Percentiles rank a stretch among this genome's conserved stretches.
Conservation (phyloP, 1,284 basidiomycete species). For the Puccinia triticina region DNA sequence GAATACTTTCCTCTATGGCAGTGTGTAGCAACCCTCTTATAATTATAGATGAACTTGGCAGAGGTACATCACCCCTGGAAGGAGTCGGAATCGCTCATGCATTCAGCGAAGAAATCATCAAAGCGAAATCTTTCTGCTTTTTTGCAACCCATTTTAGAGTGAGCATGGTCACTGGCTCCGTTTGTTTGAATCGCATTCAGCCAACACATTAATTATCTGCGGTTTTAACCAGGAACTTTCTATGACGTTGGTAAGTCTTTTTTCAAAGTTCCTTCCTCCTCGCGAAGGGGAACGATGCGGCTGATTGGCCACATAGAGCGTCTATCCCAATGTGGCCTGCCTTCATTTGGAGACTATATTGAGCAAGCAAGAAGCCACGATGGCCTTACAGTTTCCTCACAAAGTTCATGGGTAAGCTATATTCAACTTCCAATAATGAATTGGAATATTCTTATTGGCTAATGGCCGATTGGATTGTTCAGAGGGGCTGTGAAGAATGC, state of each 20-base stretch:
- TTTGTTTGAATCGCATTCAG: neutral
- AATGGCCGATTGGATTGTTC: neutral
- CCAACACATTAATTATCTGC: neutral
- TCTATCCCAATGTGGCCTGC: conserved; percentile 50
- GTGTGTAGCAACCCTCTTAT: conserved; percentile 53
- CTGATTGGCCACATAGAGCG: conserved; percentile 28
- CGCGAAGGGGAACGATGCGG: neutral
- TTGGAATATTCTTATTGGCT: neutral
- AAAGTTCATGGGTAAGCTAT: conserved; percentile 42
- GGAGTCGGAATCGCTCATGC: conserved; percentile 89
- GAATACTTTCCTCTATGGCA: conserved; percentile 37
- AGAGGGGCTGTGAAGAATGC: conserved; percentile 39
- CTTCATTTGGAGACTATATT: conserved; percentile 49
- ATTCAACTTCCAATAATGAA: neutral
- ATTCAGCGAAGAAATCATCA: conserved; percentile 81
- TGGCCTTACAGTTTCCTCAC: conserved; percentile 48
- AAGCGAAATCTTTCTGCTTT: conserved; percentile 43
- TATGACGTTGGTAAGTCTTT: conserved; percentile 35
- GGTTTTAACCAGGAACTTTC: conserved; percentile 38
- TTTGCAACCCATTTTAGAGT: conserved; percentile 51
- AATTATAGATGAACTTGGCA: conserved; percentile 58
- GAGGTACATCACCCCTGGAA: conserved; percentile 82
- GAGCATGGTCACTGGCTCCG: neutral
- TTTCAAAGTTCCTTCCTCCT: neutral
- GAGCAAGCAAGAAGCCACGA: conserved; percentile 25